phyloP scores from a whole-genome alignment of 1,284 basidiomycete genomes.

The Ceratobasidium sp. region DNA sequence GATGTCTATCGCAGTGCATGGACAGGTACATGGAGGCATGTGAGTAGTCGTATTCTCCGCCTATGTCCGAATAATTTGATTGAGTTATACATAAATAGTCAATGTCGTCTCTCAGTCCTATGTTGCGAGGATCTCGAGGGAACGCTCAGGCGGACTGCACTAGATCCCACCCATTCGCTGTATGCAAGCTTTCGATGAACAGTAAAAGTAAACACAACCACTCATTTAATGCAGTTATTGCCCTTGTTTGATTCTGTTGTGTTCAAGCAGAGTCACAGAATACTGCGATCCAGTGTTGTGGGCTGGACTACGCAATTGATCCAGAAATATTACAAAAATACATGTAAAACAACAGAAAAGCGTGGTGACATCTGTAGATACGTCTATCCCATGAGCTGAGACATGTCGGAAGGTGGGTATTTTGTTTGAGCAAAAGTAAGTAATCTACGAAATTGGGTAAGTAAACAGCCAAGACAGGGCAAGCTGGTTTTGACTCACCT shows the following conservation, averaged over 20 bases:
- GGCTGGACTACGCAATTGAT: too few relatives aligned
- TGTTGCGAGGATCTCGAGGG: constrained; percentile 29
- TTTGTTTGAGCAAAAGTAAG: constrained; percentile 96
- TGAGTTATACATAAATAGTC: neutral
- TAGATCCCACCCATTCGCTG: neutral
- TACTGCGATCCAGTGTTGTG: too few relatives aligned
- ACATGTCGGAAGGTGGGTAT: constrained; percentile 89
- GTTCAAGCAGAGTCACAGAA: neutral
- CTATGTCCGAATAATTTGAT: neutral
- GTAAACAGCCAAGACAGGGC: neutral
- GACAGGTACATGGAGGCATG: constrained; percentile 87
- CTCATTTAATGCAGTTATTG: constrained; percentile 16
- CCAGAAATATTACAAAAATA: constrained; percentile 19
- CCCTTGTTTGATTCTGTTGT: neutral
- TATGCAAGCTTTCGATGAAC: neutral
- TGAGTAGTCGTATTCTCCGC: constrained; percentile 58
- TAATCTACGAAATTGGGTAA: constrained; percentile 62
- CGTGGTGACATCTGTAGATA: neutral
- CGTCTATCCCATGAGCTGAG: constrained; percentile 87
- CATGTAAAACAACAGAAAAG: neutral
- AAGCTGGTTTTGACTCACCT: constrained; percentile 63
- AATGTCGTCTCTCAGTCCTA: constrained; percentile 36
- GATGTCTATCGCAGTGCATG: constrained; percentile 77
- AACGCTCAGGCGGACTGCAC: constrained; percentile 28
- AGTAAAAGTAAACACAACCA: constrained; percentile 23